Base-by-base conservation (phyloP, 129 eudicot genomes). In the Tagetes erecta region DNA sequence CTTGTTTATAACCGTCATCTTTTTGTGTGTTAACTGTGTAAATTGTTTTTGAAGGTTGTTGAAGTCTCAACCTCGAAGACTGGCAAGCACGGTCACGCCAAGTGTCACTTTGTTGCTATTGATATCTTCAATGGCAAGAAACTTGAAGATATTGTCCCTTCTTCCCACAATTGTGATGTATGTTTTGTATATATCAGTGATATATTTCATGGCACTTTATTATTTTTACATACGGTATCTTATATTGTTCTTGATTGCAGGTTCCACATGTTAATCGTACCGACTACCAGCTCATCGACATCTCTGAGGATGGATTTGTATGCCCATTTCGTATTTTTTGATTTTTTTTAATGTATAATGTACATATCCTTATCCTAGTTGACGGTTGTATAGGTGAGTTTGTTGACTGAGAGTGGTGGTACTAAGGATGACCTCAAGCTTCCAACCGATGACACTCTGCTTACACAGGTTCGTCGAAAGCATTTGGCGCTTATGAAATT, bases 121-220 rank as follows among this genome's bases (percentile, higher is more conserved):
- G 87, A 84, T 55, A 80, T 80, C 12, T 84, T 84, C 59, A 84
- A 74, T 12, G 81, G 82, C 41, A 84, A 84, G 76, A 84, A 84
- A 75, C 84, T 84, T 9, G 87, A 84, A 68, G 87, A 84, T 76
- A 84, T 80, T 52, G 87, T 84, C 6, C 87, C 87, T 1, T 84
- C 84, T 20, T 80, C 84, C 62, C 87, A 84, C 76, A 84, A 84
- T 40, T 84, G 87, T 76, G 87, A 84, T 68, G 87, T 83, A 88
- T 49, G 87, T 51, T 41, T 52, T 45, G 37, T 45, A 3, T 12
- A 10, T 70, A 40, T 46, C 35, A 14, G 8, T 10, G n/a, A 51
- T 0, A 8, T 0, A 20, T 59, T 60, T 72, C 9, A 38, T 51
- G 41, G 10, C n/a, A 41, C 52, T 27, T 4, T 55, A 11, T 11